Base-by-base conservation (phyloP, 805 yeast genomes). In the Lachancea sp. region DNA sequence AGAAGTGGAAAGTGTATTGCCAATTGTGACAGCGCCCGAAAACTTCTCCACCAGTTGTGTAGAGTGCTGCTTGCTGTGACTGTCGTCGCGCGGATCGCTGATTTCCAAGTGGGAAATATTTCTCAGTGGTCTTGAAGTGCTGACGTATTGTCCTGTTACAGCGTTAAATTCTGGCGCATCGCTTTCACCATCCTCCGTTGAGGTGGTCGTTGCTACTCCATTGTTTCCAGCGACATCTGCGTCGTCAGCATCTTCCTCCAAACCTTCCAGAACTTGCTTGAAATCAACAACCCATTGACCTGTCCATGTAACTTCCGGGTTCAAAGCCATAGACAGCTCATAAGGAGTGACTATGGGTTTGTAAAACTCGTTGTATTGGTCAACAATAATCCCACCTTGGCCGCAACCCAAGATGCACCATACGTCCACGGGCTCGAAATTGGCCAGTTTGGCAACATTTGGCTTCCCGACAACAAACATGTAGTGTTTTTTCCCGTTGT, bases 361-460 rank as follows among this genome's bases (percentile, higher is more conserved):
- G 68, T 78, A 87, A 59, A 83, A 91, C 49, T 87, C 95, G 50
- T 82, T 85, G 39, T 68, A 69, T 46, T 81, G 78, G 62, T 91
- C 96, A 12, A 93, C 63, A 31, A 91, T 80, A 19, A 91, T 82
- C 4, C 99, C 99, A 43, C 95, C 90, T 55, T 89, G 88, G 10
- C 95, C 89, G 62, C 99, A 93, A 0, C 99, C 99, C 12, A 93
- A 65, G 11, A 93, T 77, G 58, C 95, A 90, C 98, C 99, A 93
- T 18, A 86, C 75, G 54, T 93, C 98, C 12, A 93, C 77, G n/a
- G 79, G 81, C 50, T 91, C 99, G 60, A 93, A 93, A 62, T 93
- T 93, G 9, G 98, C 99, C 42, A 93, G 70, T 58, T 93, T 93
- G 20, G 99, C 96, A 16, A 93, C 97, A 58, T 93, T 93, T 9